These are phyloP conservation scores for Colletotrichum tamarilloi DNA, from an alignment of 2,329 filamentous ascomycete species.

Conservation along the genomic window DNA sequence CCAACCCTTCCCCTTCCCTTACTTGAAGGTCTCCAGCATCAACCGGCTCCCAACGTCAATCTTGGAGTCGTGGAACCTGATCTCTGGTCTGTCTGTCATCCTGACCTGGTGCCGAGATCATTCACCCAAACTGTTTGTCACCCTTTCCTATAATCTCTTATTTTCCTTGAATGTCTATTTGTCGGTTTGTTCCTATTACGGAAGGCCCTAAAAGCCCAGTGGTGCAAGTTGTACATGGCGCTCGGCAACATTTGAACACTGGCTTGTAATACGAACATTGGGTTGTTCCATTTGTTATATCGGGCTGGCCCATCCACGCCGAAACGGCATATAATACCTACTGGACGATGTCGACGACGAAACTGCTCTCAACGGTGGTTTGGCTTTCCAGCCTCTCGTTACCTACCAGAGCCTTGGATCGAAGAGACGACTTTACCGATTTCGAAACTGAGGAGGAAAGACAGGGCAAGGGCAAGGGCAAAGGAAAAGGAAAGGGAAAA, in stretches of 20 bases:
- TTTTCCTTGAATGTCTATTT: background rate
- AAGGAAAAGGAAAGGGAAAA: constrained; percentile 18
- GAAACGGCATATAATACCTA: background rate
- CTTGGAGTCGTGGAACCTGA: constrained; percentile 21
- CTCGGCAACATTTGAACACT: background rate
- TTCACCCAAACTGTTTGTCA: constrained; percentile 23
- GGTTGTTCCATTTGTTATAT: background rate
- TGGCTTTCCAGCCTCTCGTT: constrained; percentile 8
- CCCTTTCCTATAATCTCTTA: constrained; percentile 3
- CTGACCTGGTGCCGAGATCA: constrained; percentile 12
- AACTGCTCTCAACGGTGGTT: constrained; percentile 1
- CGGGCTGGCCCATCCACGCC: constrained; percentile 22
- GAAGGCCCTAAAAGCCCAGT: background rate
- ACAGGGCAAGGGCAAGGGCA: constrained; percentile 16
- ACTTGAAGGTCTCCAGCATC: constrained; percentile 9
- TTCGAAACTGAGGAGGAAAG: background rate
- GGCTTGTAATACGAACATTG: background rate
- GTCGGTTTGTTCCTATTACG: background rate
- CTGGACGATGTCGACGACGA: constrained; percentile 19
- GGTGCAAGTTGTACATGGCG: background rate
- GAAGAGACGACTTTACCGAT: background rate
- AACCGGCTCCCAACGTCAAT: constrained; percentile 22
- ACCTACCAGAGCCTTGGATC: constrained; percentile 3
- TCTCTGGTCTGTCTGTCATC: background rate
- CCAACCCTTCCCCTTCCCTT: constrained; percentile 6